A percentile compares a stretch with the other conserved stretches of the same genome.
Evolutionary conservation across 2,329 filamentous ascomycete genomes (phyloP).

Genomic region (Cladosporium phlei): DNA sequence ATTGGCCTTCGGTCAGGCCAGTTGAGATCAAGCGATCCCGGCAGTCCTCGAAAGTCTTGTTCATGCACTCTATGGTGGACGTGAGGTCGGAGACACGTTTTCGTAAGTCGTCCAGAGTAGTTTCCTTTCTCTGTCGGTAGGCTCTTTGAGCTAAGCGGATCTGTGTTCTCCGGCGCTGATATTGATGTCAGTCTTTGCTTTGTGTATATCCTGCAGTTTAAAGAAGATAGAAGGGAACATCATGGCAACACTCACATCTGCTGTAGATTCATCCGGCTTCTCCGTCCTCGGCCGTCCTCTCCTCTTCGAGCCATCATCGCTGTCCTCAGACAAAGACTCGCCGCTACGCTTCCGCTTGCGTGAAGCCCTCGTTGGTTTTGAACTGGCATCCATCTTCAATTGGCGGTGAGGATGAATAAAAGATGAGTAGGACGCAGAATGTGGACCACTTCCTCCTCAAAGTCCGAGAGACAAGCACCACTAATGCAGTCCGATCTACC

Average conservation of each 20-base stretch:
- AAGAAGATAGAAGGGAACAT: too few species aligned
- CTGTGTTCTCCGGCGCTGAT: slow-evolving; percentile 73
- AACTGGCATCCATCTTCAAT: background rate
- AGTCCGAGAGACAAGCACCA: too few species aligned
- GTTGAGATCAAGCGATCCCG: slow-evolving; percentile 19
- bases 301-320: slow-evolving; percentile 41
- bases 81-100: slow-evolving; percentile 65
- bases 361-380: background rate
- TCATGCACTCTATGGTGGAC: slow-evolving; percentile 67
- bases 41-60: slow-evolving; percentile 58
- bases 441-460: too few species aligned
- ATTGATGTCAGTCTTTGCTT: slow-evolving; percentile 11
- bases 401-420: too few species aligned
- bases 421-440: too few species aligned
- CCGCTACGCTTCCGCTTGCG: slow-evolving; percentile 12
- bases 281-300: slow-evolving; percentile 72
- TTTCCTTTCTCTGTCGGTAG: slow-evolving; percentile 80
- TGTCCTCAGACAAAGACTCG: slow-evolving; percentile 11
- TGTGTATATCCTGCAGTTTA: background rate
- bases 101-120: slow-evolving; percentile 68
- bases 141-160: slow-evolving; percentile 82
- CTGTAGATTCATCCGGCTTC: slow-evolving; percentile 70
- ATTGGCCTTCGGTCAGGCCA: slow-evolving; percentile 18
- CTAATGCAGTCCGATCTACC: too few species aligned
- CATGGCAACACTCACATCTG: slow-evolving; percentile 61